phyloP scores from a whole-genome alignment of 2,329 filamentous ascomycete species.

The Colletotrichum sp. region DNA sequence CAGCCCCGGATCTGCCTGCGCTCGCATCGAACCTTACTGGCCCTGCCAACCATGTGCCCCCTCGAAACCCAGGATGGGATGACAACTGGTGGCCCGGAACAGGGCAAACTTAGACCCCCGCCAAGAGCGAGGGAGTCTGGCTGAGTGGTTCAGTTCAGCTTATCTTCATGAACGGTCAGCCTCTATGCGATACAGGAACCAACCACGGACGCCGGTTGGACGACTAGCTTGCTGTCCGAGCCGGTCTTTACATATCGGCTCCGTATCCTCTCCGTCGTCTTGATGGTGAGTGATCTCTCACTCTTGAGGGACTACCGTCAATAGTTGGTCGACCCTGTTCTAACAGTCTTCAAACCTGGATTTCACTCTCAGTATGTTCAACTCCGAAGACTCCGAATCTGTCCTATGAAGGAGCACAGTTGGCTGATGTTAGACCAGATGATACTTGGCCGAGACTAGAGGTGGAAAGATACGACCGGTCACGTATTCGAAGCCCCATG shows the following conservation, averaged over 20 bases:
- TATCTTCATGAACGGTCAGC: background rate
- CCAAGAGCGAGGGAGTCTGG: background rate
- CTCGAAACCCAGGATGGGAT: constrained; percentile 4
- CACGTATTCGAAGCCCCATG: background rate
- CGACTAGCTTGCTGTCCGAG: background rate
- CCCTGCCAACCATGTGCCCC: background rate
- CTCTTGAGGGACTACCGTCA: background rate
- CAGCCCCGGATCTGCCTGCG: constrained; percentile 5
- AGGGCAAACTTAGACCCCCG: background rate
- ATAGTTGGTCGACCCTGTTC: background rate
- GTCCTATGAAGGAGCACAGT: background rate
- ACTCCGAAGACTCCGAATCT: background rate
- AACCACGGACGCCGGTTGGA: background rate
- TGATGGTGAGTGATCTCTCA: background rate
- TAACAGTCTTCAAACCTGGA: background rate
- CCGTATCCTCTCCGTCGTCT: background rate
- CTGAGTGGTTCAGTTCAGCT: background rate
- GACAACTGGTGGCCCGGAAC: background rate
- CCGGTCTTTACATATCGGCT: background rate
- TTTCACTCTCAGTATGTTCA: background rate
- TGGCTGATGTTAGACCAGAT: background rate
- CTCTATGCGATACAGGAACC: background rate
- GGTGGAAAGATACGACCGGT: background rate
- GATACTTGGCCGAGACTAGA: background rate
- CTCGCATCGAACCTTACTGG: constrained; percentile 6